These are phyloP conservation scores for Eucalyptus polybractea DNA, from an alignment of 345 rosid genomes.

Conservation along the genomic window DNA sequence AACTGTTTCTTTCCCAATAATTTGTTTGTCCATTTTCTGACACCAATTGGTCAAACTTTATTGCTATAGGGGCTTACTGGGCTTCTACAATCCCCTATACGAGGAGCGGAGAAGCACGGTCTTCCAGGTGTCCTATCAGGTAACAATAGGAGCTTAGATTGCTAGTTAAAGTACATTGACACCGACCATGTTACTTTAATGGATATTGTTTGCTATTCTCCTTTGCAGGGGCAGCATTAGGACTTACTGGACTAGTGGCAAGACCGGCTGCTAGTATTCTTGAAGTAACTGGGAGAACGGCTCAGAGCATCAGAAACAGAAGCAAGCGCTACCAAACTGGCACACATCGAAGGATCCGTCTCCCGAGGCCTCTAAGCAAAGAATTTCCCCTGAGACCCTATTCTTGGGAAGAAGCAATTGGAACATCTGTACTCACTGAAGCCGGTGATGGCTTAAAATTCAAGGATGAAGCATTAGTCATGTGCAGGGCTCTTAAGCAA, in stretches of 20 bases:
- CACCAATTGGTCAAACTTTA: neutral
- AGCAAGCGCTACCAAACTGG: slow-evolving; percentile 55
- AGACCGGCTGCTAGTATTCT: slow-evolving; percentile 95
- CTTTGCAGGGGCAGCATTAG: slow-evolving; percentile 66
- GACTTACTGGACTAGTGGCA: slow-evolving; percentile 93
- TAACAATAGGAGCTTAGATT: neutral
- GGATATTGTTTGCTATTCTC: neutral
- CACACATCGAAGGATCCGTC: slow-evolving; percentile 47
- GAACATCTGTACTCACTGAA: slow-evolving; percentile 55
- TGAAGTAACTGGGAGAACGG: slow-evolving; percentile 88
- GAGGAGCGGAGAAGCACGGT: slow-evolving; percentile 89
- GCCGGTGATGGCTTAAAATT: slow-evolving; percentile 47
- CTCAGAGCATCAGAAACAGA: slow-evolving; percentile 84
- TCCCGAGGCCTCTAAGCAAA: slow-evolving; percentile 71
- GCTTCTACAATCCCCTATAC: slow-evolving; percentile 83
- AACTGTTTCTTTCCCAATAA: neutral
- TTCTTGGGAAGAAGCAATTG: slow-evolving; percentile 92
- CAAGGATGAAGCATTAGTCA: slow-evolving; percentile 46
- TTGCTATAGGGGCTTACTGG: slow-evolving; percentile 76
- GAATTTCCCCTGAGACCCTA: slow-evolving; percentile 78
- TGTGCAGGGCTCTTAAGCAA: slow-evolving; percentile 65
- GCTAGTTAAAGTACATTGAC: neutral
- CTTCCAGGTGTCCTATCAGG: slow-evolving; percentile 96
- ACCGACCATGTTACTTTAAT: neutral
- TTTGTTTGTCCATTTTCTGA: neutral